A percentile compares a stretch with the other conserved stretches of the same genome.
These are phyloP conservation scores for Thraustochytrium striatum DNA, from an alignment of 352 stramenopile species.

Conservation along the genomic window DNA sequence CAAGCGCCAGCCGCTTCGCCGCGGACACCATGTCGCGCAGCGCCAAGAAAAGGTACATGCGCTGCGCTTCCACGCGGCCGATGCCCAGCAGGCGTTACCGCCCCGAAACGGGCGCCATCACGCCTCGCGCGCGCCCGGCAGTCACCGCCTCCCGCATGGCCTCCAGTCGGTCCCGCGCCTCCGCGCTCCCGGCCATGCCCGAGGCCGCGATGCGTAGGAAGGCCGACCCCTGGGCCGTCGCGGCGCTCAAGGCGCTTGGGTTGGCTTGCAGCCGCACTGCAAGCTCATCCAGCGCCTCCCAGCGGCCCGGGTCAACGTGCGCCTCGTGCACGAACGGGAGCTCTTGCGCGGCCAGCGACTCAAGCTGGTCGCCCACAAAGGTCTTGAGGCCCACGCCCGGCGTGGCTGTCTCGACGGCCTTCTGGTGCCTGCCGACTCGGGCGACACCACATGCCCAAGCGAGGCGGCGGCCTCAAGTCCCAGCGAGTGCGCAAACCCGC, in stretches of 20 bases:
- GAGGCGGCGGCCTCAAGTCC: slow-evolving; percentile 62
- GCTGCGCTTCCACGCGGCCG: background rate
- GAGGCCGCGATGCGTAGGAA: slow-evolving; percentile 14
- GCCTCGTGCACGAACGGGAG: slow-evolving; percentile 33
- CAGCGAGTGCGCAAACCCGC: slow-evolving; percentile 66
- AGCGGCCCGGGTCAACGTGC: background rate
- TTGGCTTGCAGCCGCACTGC: slow-evolving; percentile 40
- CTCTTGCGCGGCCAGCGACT: slow-evolving; percentile 1
- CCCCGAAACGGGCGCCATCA: slow-evolving; percentile 32
- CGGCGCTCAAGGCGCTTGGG: slow-evolving; percentile 18
- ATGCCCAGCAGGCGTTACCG: slow-evolving; percentile 15
- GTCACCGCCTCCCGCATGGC: background rate
- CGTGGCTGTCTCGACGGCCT: background rate
- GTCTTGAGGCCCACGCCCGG: slow-evolving; percentile 42
- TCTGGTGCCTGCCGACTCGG: background rate
- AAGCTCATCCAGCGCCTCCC: background rate
- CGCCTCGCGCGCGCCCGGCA: background rate
- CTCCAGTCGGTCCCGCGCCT: background rate
- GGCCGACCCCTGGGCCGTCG: slow-evolving; percentile 16
- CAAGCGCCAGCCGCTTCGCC: slow-evolving; percentile 43
- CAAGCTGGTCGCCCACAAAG: slow-evolving; percentile 1
- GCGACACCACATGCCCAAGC: slow-evolving; percentile 56
- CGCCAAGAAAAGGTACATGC: slow-evolving; percentile 40
- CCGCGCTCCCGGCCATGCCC: background rate
- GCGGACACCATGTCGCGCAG: slow-evolving; percentile 45